Evolutionary conservation across 495 filamentous ascomycete species (phyloP).

Genomic region (Barbatosphaeria neglecta): DNA sequence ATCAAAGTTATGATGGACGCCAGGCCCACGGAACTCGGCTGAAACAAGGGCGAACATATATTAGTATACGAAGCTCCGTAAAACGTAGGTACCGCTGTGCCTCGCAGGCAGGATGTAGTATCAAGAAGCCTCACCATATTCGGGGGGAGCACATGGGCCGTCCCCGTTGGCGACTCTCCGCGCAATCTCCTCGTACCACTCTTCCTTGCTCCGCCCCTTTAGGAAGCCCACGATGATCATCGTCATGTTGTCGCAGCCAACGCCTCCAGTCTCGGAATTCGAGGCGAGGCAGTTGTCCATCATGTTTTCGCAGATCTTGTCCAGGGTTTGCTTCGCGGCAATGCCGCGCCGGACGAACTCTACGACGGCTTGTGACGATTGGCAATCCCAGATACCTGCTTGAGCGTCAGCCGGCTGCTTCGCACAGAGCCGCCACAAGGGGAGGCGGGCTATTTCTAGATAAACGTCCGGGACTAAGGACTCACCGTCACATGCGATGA

Average conservation of each 20-base stretch:
- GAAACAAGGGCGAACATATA: constrained; percentile 13
- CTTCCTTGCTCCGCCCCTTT: constrained; percentile 81
- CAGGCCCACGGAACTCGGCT: constrained; percentile 96
- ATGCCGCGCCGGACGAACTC: constrained; percentile 96
- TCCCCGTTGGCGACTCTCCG: constrained; percentile 92
- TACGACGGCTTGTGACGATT: constrained; percentile 91
- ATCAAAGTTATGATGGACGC: constrained; percentile 80
- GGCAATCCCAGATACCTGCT: constrained; percentile 97
- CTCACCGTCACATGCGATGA: constrained; percentile 94
- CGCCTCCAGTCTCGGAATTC: constrained; percentile 94
- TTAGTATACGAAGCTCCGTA: constrained; percentile 17
- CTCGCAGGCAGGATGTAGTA: neutral
- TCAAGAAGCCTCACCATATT: constrained; percentile 56
- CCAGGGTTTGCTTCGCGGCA: constrained; percentile 84
- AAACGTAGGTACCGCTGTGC: neutral
- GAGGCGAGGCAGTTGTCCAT: constrained; percentile 99
- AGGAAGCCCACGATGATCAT: constrained; percentile 87
- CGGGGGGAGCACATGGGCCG: constrained; percentile 95
- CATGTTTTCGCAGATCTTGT: constrained; percentile 97
- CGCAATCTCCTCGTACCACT: constrained; percentile 94
- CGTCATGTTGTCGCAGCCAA: constrained; percentile 99
- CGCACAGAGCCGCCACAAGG: too few relatives aligned
- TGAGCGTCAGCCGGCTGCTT: constrained; percentile 5
- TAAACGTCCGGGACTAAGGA: neutral
- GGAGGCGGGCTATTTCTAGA: neutral